Percentiles rank a stretch among this genome's conserved stretches.
Evolutionary conservation across 306 rosid genomes (phyloP).

Genomic region (Castanea sativa): DNA sequence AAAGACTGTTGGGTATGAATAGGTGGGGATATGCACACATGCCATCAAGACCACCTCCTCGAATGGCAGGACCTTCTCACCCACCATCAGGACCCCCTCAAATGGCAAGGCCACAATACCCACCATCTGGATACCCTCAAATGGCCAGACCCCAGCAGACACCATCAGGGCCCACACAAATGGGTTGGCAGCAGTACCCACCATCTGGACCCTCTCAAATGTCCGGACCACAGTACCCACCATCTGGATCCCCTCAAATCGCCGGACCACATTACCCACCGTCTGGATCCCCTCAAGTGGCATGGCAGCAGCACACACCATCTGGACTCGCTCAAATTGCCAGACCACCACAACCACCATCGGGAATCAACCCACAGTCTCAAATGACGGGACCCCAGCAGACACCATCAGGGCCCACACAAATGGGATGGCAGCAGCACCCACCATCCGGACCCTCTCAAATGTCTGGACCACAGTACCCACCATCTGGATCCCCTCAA

Average conservation of each 20-base stretch:
- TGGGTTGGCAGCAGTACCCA: conserved; percentile 20
- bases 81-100: conserved; percentile 32
- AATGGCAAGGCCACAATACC: conserved; percentile 22
- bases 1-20: conserved; percentile 51
- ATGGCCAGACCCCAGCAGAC: conserved; percentile 31
- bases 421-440: conserved; percentile 18
- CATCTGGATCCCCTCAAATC: conserved; percentile 27
- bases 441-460: conserved; percentile 29
- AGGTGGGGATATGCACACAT: conserved; percentile 41
- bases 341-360: conserved; percentile 17
- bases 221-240: conserved; percentile 20
- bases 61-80: conserved; percentile 22
- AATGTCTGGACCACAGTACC: conserved; percentile 17
- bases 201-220: conserved; percentile 27
- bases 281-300: conserved; percentile 12
- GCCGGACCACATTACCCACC: conserved; percentile 32
- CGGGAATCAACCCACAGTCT: not conserved
- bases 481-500: conserved; percentile 28
- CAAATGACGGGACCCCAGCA: conserved; percentile 18
- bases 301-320: conserved; percentile 28
- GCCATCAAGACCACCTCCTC: conserved; percentile 43
- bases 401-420: conserved; percentile 22
- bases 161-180: conserved; percentile 17
- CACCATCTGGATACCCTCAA: conserved; percentile 35
- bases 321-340: conserved; percentile 19